Evolutionary conservation across 208 protist genomes (phyloP), one percentile per base, ranked within the genome.

Genomic region (Novymonas esmeraldas): DNA sequence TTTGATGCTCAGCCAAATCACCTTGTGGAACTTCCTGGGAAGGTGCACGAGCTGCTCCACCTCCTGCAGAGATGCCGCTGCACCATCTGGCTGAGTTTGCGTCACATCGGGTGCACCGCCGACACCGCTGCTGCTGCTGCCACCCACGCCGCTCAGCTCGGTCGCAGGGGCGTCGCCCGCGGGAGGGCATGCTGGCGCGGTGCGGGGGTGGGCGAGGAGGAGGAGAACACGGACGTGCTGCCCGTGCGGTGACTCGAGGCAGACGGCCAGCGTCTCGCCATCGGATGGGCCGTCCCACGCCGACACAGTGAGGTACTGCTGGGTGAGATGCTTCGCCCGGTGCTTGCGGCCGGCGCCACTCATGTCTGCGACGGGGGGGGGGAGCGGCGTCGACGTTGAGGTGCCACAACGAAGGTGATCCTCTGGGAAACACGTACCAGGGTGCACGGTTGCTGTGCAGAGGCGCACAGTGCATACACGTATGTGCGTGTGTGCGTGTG

Each of bases 11-110:
- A 95, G 72, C 87, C 90, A 95, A 45, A 95, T 93, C 28, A 95
- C 90, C 64, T 95, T 95, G 72, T 87, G 82, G 41, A 95, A 95
- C 73, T 93, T 95, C 11, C 90, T 70, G n/a, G 90, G 90, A 5
- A 95, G 56, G 24, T 81, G 65, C 26, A 87, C 84, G 7, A 93
- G 18, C 41, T 76, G 68, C 72, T 90, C 76, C 26, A 63, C 57
- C 57, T 49, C 44, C 2, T 38, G 36, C 10, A 22, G 3, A n/a
- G 48, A 5, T 44, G 14, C 26, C 49, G 13, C 38, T 1, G n/a
- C 33, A 24, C 11, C 50, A 55, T 10, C 29, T 42, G 16, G 55
- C 56, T 24, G n/a, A n/a, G n/a, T n/a, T n/a, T n/a, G 7, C 41
- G 6, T 28, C 28, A 2, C 3, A 11, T 4, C 36, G 22, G 28